Base-by-base conservation (phyloP, 345 rosid genomes). In the Theobroma cacao region DNA sequence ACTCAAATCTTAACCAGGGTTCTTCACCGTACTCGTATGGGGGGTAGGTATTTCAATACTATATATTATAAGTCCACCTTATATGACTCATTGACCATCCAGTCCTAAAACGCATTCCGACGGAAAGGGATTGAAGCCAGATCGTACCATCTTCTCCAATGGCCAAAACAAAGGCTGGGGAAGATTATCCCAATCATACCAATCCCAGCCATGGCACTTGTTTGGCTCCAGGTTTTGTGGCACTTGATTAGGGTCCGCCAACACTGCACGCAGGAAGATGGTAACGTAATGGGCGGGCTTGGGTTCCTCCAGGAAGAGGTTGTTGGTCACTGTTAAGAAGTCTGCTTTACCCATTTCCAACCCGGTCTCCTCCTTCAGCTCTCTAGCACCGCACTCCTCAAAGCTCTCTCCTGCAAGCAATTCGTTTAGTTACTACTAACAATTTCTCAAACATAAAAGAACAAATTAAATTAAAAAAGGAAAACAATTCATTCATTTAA, bases 101-200 rank as follows among this genome's bases (percentile, higher is more conserved):
- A 34, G 3, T 34, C 67, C 12, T 22, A 65, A 65, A 20, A 65
- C 71, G 17, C 30, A 65, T n/a, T 65, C 71, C 38, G 53, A 30
- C 13, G 86, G 87, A 62, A 89, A 92, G 1, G 97, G 98, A 73
- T 85, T 86, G 85, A 91, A 91, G n/a, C 97, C 94, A 3, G 78
- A 78, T 5, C 18, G 78, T 5, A 84, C 90, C 95, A 93, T 86
- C 67, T 87, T 85, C 70, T 91, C 90, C 12, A 95, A 86, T 2
- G 99, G 97, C 90, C 86, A 65, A 58, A 92, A 93, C 87, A 93
- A 80, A 17, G 97, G 99, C 6, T 65, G 65, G 0, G 99, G 99
- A 7, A 92, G 92, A 17, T 85, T 65, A 45, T 80, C 78, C 99
- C 99, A 95, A 30, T 86, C 87, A 41, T 63, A 92, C 98, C 98